Base-by-base conservation (phyloP, 495 filamentous ascomycete species). In the Tuber umbilicatum region DNA sequence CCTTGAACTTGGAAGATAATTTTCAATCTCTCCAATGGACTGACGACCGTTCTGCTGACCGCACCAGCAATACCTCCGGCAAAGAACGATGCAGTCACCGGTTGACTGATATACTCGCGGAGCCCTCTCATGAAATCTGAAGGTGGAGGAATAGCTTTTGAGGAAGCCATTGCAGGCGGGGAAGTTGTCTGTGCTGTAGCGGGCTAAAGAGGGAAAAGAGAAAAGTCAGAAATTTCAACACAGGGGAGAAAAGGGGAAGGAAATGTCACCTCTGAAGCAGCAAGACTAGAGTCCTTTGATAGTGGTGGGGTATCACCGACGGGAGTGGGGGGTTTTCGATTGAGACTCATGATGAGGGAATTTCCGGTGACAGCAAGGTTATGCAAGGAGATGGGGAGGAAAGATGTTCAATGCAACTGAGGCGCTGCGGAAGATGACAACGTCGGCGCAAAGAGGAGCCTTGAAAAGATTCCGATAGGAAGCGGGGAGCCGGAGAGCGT, bases 1-100 rank as follows among this genome's bases (percentile, higher is more conserved):
- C 91, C 95, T 86, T 99, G 95, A 38, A 99, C 88, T 82, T 99
- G 95, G 79, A 97, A 91, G n/a, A 99, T 86, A 76, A 99, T 99
- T 84, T 99, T 99, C 68, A 99, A 86, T 69, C 95, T 89, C 84
- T 99, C 95, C 47, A 99, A 88, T 21, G 95, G 95, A 43, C 94
- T 97, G 1, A 99, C 95, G 55, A 98, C 94, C 4, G 95, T 98
- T 79, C 95, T 88, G 55, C 94, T 97, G 35, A 99, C 94, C n/a
- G 95, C 95, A 75, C 95, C 95, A 5, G 95, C 95, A 21, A 97
- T 90, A 76, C 95, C 95, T 70, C 95, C 95, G n/a, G 93, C 96
- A 81, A 96, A 89, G 79, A 99, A 99, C 70, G 96, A 93, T 35
- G 95, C 94, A 23, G 92, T 85, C 45, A 97, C 89, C 23, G 94